Base-by-base conservation (phyloP, 257 asterid genomes). In the Marsdenia floribunda region DNA sequence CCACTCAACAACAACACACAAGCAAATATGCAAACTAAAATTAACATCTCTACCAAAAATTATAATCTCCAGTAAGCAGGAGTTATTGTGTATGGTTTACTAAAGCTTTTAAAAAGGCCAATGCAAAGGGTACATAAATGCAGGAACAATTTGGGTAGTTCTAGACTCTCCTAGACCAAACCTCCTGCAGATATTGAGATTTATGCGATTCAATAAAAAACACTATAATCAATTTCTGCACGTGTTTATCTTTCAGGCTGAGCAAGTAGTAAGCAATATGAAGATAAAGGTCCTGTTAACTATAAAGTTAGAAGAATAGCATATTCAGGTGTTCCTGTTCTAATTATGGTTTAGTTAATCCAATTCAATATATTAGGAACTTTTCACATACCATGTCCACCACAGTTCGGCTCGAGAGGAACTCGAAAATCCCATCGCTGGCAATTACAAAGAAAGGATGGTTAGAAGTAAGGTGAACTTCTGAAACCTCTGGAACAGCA, bases 391-490 rank as follows among this genome's bases (percentile, higher is more conserved):
- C 98, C 98, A 89, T 93, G 83, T 91, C 93, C 73, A 91, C 96
- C 64, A 90, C 98, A 0, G 87, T 88, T 84, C 90, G 97, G 89
- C 97, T 89, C 65, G 97, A 55, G 50, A 93, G 87, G 74, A 93
- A 93, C 84, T 93, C 98, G 40, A 91, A 93, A 68, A 93, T 91
- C 21, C 97, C 98, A 80, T 93, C 98, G 78, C 98, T 93, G 10
- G 98, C 97, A 70, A 91, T 86, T 10, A 93, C 91, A 69, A 93
- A 91, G 85, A 91, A 93, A 12, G 95, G 93, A 83, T 93, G 87
- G 50, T 47, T 76, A 19, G 83, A 70, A n/a, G 87, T 80, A 71
- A 93, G 89, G 84, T 81, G 87, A 77, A 93, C 80, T 0, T 81
- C 85, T 29, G 85, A 81, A 47, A 93, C 96, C 88, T 93, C 98